These are phyloP conservation scores for Rhodomyrtus psidioides DNA, from an alignment of 441 rosid genomes.

Conservation along the genomic window DNA sequence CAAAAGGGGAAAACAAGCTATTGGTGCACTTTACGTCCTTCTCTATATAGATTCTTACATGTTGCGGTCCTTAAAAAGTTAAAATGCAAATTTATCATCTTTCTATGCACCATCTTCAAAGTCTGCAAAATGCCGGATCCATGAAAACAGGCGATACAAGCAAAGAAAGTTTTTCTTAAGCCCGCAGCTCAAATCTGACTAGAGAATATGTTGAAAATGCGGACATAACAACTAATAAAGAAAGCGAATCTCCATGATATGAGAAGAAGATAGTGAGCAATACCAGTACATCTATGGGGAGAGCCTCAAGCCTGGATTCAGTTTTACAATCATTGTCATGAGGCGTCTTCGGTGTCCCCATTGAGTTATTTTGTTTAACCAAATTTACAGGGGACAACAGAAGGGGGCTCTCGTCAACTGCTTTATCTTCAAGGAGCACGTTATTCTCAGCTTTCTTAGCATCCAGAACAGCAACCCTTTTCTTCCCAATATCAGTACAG, in stretches of 20 bases:
- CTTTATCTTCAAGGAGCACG: constrained; percentile 17
- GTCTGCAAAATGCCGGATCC: not conserved
- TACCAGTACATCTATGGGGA: constrained; percentile 91
- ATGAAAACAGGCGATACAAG: not conserved
- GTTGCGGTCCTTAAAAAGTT: not conserved
- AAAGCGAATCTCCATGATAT: not conserved
- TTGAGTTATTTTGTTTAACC: constrained; percentile 33
- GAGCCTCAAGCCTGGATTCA: constrained; percentile 75
- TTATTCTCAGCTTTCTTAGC: constrained; percentile 30
- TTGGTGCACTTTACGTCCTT: not conserved
- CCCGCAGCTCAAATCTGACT: not conserved
- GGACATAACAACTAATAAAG: not conserved
- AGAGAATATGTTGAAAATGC: not conserved
- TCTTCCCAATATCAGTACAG: constrained; percentile 74
- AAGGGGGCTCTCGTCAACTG: constrained; percentile 36
- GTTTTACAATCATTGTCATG: constrained; percentile 38
- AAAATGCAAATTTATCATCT: not conserved
- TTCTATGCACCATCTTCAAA: not conserved
- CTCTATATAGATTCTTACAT: not conserved
- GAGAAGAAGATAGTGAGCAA: not conserved
- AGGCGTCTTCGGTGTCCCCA: constrained; percentile 77
- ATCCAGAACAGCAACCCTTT: constrained; percentile 50
- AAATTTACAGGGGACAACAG: constrained; percentile 58
- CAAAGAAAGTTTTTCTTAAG: not conserved
- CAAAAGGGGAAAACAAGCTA: not conserved